Evolutionary conservation across 1,284 basidiomycete genomes (phyloP), one percentile per base, ranked within the genome.

Genomic region (Ceratobasidium sp.): DNA sequence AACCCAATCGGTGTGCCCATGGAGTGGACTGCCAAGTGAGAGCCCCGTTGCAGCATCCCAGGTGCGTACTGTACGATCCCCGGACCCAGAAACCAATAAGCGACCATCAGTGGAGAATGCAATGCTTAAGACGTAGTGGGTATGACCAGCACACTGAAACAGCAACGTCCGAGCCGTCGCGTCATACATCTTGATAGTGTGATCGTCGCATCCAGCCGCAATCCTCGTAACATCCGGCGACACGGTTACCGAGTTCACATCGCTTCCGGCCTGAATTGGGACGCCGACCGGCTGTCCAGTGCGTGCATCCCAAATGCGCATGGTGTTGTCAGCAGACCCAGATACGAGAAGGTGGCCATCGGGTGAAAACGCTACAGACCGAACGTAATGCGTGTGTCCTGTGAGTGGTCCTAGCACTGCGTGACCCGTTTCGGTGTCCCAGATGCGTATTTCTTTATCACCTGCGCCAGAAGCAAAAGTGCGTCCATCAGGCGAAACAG

Each of bases 131-230:
- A 59, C 30, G 5, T 9, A 57, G n/a, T 16, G 8, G 10, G 9
- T 12, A n/a, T 45, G 43, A n/a, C 53, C 53, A 8, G 3, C 8
- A 23, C 52, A 46, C 28, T 26, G 14, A 14, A 28, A 21, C 10
- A 62, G 3, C 43, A 26, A 10, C 2, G 3, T 3, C 3, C 67
- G 23, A 3, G 69, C n/a, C 1, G 10, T 72, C 8, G 83, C 76
- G 70, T 83, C 81, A 80, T 82, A 83, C 32, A 82, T 75, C 74
- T 82, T 82, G 71, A 83, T 76, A 36, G 81, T 83, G 77, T 80
- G 82, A 75, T 83, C 82, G 18, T 82, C 74, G 28, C 76, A 78
- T 2, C 82, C 82, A 4, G 78, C 79, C 23, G 82, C 78, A 21
- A 83, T 76, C 23, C 21, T 74, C 61, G 80, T 78, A 18, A 82